Evolutionary conservation across 768 basidiomycete genomes (phyloP).

Genomic region (Lactarius indigo): DNA sequence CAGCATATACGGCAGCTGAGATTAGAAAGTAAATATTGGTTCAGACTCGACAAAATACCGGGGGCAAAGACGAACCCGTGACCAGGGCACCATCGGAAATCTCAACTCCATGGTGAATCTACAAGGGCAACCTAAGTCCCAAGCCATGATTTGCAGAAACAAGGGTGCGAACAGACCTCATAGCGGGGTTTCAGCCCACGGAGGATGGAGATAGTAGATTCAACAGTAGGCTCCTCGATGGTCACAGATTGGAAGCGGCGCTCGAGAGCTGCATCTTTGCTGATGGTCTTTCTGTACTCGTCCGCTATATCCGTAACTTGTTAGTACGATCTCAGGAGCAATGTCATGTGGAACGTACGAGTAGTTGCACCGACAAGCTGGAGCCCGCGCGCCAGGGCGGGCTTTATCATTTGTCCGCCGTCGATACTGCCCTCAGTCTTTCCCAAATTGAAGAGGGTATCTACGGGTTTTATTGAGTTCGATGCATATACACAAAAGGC

Average conservation of each 20-base stretch:
- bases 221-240: constrained; percentile 86
- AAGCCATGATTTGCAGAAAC: not conserved
- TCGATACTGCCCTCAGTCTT: constrained; percentile 92
- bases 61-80: constrained; percentile 50
- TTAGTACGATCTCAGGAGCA: not conserved
- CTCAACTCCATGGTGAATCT: constrained; percentile 84
- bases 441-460: constrained; percentile 81
- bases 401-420: constrained; percentile 92
- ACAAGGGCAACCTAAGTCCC: not conserved
- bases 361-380: constrained; percentile 91
- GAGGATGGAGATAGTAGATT: constrained; percentile 80
- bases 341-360: constrained; percentile 43
- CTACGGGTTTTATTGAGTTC: constrained; percentile 33
- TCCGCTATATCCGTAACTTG: constrained; percentile 47
- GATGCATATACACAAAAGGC: not conserved
- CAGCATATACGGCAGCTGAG: constrained; percentile 75
- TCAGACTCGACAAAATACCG: not conserved
- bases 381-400: constrained; percentile 80
- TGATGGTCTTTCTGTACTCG: constrained; percentile 88
- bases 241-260: constrained; percentile 86
- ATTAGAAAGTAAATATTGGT: not conserved
- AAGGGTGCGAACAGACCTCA: constrained; percentile 43
- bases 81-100: constrained; percentile 87
- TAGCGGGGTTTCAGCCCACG: constrained; percentile 82
- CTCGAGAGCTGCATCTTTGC: constrained; percentile 88